These are phyloP conservation scores for Pistacia vera DNA, from an alignment of 345 rosid genomes.

Conservation along the genomic window DNA sequence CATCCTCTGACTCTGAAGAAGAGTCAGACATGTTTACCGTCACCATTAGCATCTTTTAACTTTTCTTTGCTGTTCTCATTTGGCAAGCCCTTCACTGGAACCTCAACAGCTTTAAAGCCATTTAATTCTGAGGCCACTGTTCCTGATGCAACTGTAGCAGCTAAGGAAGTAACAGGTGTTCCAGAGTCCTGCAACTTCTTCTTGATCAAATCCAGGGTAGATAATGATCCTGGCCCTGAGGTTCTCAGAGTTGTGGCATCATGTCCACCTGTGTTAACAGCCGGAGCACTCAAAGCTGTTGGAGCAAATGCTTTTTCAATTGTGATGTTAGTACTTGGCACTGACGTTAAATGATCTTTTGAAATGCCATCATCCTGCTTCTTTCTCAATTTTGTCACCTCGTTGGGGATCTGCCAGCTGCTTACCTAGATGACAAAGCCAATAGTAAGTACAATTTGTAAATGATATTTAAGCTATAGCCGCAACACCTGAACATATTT, in stretches of 20 bases:
- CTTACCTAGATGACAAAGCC: constrained; percentile 34
- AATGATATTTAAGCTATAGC: background rate
- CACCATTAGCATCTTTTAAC: constrained; percentile 64
- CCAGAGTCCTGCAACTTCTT: constrained; percentile 91
- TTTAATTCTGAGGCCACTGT: constrained; percentile 51
- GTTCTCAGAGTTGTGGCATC: constrained; percentile 69
- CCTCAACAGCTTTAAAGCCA: constrained; percentile 68
- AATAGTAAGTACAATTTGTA: background rate
- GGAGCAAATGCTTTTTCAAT: constrained; percentile 60
- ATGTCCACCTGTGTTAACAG: constrained; percentile 81
- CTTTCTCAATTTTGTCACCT: constrained; percentile 73
- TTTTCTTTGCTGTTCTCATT: constrained; percentile 68
- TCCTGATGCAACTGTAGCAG: constrained; percentile 40
- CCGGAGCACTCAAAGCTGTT: constrained; percentile 71
- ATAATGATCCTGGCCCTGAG: constrained; percentile 57
- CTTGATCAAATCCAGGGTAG: constrained; percentile 91
- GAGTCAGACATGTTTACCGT: constrained; percentile 74
- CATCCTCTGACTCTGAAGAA: constrained; percentile 94
- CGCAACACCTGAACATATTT: background rate
- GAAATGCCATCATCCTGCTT: constrained; percentile 32
- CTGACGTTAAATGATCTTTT: constrained; percentile 46
- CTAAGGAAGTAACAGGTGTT: constrained; percentile 53
- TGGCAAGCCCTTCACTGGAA: constrained; percentile 53
- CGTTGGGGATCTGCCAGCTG: constrained; percentile 95
- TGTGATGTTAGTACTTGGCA: constrained; percentile 37